Base-by-base conservation (phyloP, 306 rosid genomes). In the Potentilla sterilis region DNA sequence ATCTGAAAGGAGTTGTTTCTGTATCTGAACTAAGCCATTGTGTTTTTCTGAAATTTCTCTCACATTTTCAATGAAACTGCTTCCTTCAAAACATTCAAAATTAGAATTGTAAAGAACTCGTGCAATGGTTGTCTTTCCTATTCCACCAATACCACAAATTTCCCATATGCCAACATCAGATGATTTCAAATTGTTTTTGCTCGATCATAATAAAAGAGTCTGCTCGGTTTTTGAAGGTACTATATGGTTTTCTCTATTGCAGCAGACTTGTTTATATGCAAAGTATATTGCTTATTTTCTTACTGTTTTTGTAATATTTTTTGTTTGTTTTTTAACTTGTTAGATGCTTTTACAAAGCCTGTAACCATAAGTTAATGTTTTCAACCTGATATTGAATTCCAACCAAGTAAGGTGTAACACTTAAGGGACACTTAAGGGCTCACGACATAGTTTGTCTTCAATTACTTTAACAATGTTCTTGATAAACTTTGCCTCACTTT, bases 51-150 rank as follows among this genome's bases (percentile, higher is more conserved):
- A 3, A 7, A 6, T 35, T 18, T 49, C 75, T 35, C 18, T 70
- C 1, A 70, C 21, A 11, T 70, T 70, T 35, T 49, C 75, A 49
- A 70, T 0, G 47, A 70, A 70, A 19, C 75, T 49, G 32, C 75
- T 70, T 51, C 32, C 35, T 19, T 35, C 13, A 2, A 70, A 70
- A 19, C 12, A 9, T 2, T 1, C 0, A 18, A 18, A 70, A 16
- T 70, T 70, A 15, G 75, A 70, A 49, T 70, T 49, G 12, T 70
- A 70, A 5, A 70, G 63, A 9, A 6, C 4, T 35, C 38, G 38
- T 2, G 75, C 75, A 2, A 70, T 19, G 3, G 75, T 70, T 34
- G 75, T 70, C 62, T 70, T 70, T 42, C 74, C 75, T 10, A 70
- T 34, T 18, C 75, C 75, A 35, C 46, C 9, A 7, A 70, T 9